Evolutionary conservation across 768 basidiomycete genomes (phyloP), one percentile per base, ranked within the genome.

Genomic region (Botryobasidium botryosum): DNA sequence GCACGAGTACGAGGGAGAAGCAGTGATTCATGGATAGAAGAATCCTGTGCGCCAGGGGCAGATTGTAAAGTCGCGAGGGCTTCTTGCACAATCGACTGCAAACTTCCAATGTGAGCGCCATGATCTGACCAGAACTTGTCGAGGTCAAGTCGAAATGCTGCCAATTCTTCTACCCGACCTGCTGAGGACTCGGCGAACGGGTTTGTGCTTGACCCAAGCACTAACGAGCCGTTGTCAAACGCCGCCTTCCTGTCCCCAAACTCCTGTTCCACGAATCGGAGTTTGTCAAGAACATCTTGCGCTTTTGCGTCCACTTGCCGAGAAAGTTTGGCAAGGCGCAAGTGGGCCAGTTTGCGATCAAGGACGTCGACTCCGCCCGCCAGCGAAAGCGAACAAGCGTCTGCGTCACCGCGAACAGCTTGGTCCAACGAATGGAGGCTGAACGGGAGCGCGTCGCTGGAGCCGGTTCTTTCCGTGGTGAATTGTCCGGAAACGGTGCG

Each of bases 341-440:
- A 59, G 49, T 71, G 68, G 25, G 63, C 59, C 12, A 63, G 61
- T 35, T 69, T 66, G 44, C 68, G 66, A 17, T 65, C 57, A 26
- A 85, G 57, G 7, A 55, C 57, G 43, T 75, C 71, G 28, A 75
- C 47, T 24, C 61, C 65, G n/a, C 73, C 74, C 3, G 65, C 65
- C 13, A 85, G 66, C 47, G 70, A 63, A 62, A 85, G 72, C 40
- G 74, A 62, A 52, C 73, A 74, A n/a, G 71, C 60, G 56, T 87
- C 84, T 36, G 70, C 70, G 56, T 83, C 76, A 10, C 69, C 57
- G 25, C 84, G 76, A 47, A 85, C 76, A 44, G 64, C 62, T 33
- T 71, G 69, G 55, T 91, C 79, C 29, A 88, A 62, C 32, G 62
- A 60, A 29, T 65, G 50, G 27, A 75, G 61, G 46, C 79, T 73